Evolutionary conservation across 371 early-diverging fungal genomes (phyloP), one percentile per base, ranked within the genome.

Genomic region (Mortierella sp.): DNA sequence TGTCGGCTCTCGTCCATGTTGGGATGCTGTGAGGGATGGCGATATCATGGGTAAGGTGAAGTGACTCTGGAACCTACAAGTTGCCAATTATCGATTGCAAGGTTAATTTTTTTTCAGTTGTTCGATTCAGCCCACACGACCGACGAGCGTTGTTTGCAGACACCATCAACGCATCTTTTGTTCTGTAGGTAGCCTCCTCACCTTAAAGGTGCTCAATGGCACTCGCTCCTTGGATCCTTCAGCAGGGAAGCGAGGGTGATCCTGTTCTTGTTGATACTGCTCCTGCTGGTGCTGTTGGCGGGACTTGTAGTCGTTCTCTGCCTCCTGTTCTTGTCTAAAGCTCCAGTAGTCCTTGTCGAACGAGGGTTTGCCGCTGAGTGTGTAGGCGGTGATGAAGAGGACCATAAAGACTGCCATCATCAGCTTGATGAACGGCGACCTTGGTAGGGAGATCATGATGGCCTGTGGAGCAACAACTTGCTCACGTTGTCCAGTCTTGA

Each of bases 41-140:
- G 34, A 85, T 72, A 43, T 85, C 86, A 54, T 85, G 86, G n/a
- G 81, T 85, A 37, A 78, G 77, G 64, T 85, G 71, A 14, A 85
- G 75, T 24, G 69, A 69, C 46, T 81, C 77, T 26, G 86, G 81
- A 5, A 85, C 81, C 86, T 85, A 61, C 16, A 64, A 14, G 3
- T 43, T n/a, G 8, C 24, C 37, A 46, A n/a, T 69, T 53, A 64
- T 76, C 76, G 43, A 28, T 46, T 31, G 43, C 54, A 48, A 21
- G 19, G 57, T 76, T 76, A 70, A 76, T 70, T 50, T 50, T 64
- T 10, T 3, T 34, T 34, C 31, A 48, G 5, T 2, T 61, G 13
- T 40, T 8, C n/a, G n/a, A 14, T n/a, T 44, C 34, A 34, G 72
- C 28, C 50, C 34, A 61, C 34, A 61, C 31, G 5, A 61, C 34